phyloP scores from a whole-genome alignment of 495 filamentous ascomycete genomes.

The Tuber magnatum region DNA sequence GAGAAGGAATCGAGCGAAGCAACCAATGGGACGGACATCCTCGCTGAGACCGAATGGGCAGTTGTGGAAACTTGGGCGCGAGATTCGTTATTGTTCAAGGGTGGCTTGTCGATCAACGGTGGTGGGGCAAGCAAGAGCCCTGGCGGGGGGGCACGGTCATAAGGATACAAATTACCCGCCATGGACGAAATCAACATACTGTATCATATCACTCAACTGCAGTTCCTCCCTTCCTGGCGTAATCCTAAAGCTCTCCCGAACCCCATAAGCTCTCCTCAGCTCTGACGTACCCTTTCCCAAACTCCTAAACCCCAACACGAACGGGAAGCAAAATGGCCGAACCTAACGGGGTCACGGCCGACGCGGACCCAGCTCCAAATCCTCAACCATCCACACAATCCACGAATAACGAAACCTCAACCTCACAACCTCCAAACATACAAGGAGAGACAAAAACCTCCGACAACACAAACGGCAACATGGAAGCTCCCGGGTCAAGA shows the following conservation, averaged over 20 bases:
- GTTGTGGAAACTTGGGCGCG: background rate
- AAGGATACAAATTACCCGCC: constrained; percentile 10
- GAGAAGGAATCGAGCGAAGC: constrained; percentile 40
- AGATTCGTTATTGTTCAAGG: background rate
- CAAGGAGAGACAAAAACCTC: constrained; percentile 10
- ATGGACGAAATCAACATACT: background rate
- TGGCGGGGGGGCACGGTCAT: background rate
- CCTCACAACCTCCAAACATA: constrained; percentile 16
- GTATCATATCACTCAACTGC: background rate
- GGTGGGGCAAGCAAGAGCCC: background rate
- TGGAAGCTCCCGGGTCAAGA: constrained; percentile 56
- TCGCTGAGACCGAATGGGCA: background rate
- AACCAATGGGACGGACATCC: constrained; percentile 32
- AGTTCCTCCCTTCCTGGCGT: background rate
- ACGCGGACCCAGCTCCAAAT: constrained; percentile 8
- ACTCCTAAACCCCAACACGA: background rate
- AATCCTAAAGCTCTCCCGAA: background rate
- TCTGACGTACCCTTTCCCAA: background rate
- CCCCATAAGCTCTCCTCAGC: background rate
- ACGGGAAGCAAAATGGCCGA: constrained; percentile 40
- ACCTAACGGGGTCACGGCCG: constrained; percentile 41
- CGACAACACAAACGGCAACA: constrained; percentile 43
- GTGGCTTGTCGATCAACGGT: background rate
- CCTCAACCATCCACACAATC: constrained; percentile 20
- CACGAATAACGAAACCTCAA: constrained; percentile 32